Base-by-base conservation (phyloP, 768 basidiomycete species). In the Collybia mongolica region DNA sequence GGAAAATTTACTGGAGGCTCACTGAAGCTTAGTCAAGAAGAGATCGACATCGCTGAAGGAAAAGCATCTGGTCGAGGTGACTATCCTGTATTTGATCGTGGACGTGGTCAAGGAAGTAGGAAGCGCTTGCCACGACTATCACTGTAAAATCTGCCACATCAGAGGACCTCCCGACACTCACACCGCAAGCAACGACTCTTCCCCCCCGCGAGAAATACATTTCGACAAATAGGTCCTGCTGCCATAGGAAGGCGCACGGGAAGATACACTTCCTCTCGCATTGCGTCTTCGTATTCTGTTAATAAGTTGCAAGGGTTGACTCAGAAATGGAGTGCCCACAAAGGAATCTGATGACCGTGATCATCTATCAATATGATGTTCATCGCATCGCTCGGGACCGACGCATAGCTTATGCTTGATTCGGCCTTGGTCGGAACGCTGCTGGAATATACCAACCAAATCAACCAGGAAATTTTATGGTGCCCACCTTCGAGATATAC, bases 1-100 rank as follows among this genome's bases (percentile, higher is more conserved):
- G 91, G 91, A 6, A 86, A 75, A 52, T 93, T 88, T 65, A 76
- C 71, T 47, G 79, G 79, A 28, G 92, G 92, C 8, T 74, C 80
- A 23, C 73, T 93, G 48, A 81, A 76, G 52, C 77, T 93, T 24
- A 80, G 79, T 53, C 74, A 65, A 55, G 72, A 76, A 22, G 91
- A 93, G 22, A 78, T 92, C n/a, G 63, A 56, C 45, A 62, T 56
- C 39, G 66, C 62, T 5, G 53, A 59, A 19, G 67, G 66, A 32
- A 60, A 64, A n/a, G 50, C 58, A 23, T 55, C 47, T 20, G 53
- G 60, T 35, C 55, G 65, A 47, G 53, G 66, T 19, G 54, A 48
- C 58, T 60, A 38, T n/a, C n/a, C n/a, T n/a, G n/a, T n/a, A n/a
- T n/a, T n/a, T n/a, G n/a, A n/a, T 12, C 57, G 50, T 18, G 45